These are phyloP conservation scores for Starmerella stigmatis DNA, from an alignment of 805 yeast species.

Conservation along the genomic window DNA sequence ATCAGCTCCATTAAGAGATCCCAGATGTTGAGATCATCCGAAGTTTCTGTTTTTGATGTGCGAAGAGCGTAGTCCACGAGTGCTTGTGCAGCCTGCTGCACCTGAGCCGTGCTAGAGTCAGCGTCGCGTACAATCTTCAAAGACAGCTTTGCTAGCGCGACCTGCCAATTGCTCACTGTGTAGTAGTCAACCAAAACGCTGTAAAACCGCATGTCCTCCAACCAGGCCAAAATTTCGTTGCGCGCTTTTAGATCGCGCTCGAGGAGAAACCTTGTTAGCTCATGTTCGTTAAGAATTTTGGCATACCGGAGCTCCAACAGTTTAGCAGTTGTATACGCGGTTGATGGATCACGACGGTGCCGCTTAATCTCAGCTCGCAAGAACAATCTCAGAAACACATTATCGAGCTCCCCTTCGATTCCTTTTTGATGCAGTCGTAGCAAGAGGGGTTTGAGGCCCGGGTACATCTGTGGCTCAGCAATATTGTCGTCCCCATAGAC, in stretches of 20 bases:
- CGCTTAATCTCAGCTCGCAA: conserved; percentile 11
- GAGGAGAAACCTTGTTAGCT: conserved; percentile 16
- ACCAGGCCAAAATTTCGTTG: conserved; percentile 6
- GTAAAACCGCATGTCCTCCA: conserved; percentile 8
- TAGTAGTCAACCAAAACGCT: conserved; percentile 19
- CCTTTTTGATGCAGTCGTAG: conserved; percentile 7
- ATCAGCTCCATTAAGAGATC: conserved; percentile 26
- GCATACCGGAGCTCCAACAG: conserved; percentile 13
- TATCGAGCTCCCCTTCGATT: not conserved
- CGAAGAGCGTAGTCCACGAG: conserved; percentile 22
- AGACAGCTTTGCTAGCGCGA: conserved; percentile 24
- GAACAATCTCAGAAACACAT: conserved; percentile 9
- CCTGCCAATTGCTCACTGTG: conserved; percentile 1
- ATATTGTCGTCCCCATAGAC: conserved; percentile 22
- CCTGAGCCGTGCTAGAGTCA: conserved; percentile 6
- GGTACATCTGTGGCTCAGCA: conserved; percentile 26
- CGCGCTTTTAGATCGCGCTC: conserved; percentile 9
- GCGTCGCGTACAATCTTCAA: conserved; percentile 8
- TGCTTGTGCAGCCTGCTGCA: conserved; percentile 25
- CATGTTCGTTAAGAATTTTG: conserved; percentile 2
- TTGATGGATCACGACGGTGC: conserved; percentile 5
- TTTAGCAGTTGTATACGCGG: conserved; percentile 5
- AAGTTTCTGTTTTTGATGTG: not conserved
- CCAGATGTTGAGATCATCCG: conserved; percentile 21
- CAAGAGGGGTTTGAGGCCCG: conserved; percentile 26